These are phyloP conservation scores for Aspergillus latus DNA, from an alignment of 2,329 filamentous ascomycete genomes.

Conservation along the genomic window DNA sequence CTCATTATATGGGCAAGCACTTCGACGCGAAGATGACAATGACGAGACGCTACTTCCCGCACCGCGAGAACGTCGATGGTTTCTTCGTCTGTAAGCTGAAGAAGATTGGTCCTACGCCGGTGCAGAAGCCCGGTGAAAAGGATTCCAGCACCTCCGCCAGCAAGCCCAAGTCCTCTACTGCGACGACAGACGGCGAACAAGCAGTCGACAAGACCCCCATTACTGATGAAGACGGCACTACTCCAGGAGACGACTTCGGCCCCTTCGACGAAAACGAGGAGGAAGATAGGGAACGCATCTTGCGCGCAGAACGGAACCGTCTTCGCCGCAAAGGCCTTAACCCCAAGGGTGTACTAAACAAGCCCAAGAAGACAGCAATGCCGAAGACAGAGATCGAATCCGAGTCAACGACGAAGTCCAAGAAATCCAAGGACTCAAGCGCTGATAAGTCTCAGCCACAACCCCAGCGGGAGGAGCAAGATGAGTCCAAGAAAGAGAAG, in stretches of 20 bases:
- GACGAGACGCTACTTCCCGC: conserved; percentile 83
- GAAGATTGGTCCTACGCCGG: conserved; percentile 77
- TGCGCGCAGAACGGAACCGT: conserved; percentile 69
- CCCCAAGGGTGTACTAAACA: conserved; percentile 58
- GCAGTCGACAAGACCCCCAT: conserved; percentile 70
- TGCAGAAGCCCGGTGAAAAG: conserved; percentile 20
- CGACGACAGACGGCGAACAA: conserved; percentile 41
- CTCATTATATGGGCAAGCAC: conserved; percentile 82
- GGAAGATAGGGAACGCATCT: conserved; percentile 66
- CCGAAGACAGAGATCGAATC: conserved; percentile 23
- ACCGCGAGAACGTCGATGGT: conserved; percentile 92
- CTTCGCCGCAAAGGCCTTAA: conserved; percentile 73
- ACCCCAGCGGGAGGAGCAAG: conserved; percentile 18
- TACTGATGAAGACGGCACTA: conserved; percentile 39
- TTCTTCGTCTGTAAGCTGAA: conserved; percentile 99
- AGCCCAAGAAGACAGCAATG: conserved; percentile 31
- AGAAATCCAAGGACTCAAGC: conserved; percentile 14
- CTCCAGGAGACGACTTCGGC: conserved; percentile 59
- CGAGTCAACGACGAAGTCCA: conserved; percentile 17
- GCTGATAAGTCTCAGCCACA: conserved; percentile 10
- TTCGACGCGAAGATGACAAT: conserved; percentile 84
- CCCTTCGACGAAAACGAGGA: conserved; percentile 73
- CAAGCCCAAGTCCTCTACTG: conserved; percentile 24
- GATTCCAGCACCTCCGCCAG: conserved; percentile 23
- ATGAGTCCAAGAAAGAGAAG: conserved; percentile 19